A percentile compares a stretch with the other conserved stretches of the same genome.
These are phyloP conservation scores for Terfezia boudieri DNA, from an alignment of 495 filamentous ascomycete species.

Conservation along the genomic window DNA sequence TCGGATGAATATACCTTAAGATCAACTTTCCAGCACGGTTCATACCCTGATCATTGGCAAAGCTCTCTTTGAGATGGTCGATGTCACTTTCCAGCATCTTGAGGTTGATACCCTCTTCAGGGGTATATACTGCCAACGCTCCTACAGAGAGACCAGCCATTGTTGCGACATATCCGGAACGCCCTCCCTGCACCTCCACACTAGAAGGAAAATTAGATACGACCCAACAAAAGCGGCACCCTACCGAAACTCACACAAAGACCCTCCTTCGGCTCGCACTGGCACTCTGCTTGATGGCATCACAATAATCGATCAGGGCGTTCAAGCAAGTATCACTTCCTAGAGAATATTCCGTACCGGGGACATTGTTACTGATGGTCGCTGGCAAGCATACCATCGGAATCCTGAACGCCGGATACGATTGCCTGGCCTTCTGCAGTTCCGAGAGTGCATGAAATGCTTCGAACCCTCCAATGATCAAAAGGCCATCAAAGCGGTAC, in stretches of 20 bases:
- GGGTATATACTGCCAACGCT: constrained; percentile 88
- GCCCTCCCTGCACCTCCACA: constrained; percentile 90
- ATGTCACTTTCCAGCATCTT: constrained; percentile 86
- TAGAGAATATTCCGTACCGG: constrained; percentile 89
- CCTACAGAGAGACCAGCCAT: constrained; percentile 74
- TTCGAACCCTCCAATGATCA: constrained; percentile 91
- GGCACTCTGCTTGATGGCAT: constrained; percentile 90
- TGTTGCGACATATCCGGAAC: constrained; percentile 83
- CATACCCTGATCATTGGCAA: constrained; percentile 68
- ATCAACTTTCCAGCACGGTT: constrained; percentile 84
- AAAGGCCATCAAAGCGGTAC: constrained; percentile 75
- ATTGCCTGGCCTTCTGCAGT: constrained; percentile 52
- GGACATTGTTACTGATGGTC: constrained; percentile 98
- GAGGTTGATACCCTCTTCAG: constrained; percentile 85
- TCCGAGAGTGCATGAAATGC: constrained; percentile 82
- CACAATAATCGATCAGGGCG: constrained; percentile 87
- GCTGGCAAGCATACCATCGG: constrained; percentile 82
- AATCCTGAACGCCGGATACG: constrained; percentile 72
- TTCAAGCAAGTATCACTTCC: constrained; percentile 96
- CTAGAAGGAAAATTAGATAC: background rate
- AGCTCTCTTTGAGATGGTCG: constrained; percentile 65
- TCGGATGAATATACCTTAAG: constrained; percentile 24
- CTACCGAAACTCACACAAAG: constrained; percentile 35
- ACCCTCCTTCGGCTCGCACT: constrained; percentile 78
- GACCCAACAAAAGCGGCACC: too few relatives aligned